Percentiles rank a stretch among this genome's conserved stretches.
Conservation (phyloP, 306 rosid species). For the Albizia julibrissin region DNA sequence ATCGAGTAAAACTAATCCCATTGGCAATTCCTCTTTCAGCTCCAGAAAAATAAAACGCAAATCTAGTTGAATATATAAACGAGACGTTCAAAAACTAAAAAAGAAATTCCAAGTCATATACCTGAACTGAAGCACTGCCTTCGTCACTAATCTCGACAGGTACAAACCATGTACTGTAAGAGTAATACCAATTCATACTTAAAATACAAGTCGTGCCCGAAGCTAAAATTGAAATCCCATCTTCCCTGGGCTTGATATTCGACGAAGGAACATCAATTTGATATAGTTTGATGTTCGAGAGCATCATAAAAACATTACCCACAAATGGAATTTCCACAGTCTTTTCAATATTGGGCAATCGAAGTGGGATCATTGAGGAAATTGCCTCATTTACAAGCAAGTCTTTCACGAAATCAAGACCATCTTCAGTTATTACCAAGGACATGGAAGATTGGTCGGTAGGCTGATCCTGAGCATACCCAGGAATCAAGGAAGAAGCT, state of each 20-base stretch:
- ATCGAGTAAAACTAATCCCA: conserved; percentile 17
- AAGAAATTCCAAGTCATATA: conserved; percentile 39
- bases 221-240: conserved; percentile 61
- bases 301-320: conserved; percentile 59
- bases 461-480: conserved; percentile 47
- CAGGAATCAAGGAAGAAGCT: conserved; percentile 36
- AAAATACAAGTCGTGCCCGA: conserved; percentile 72
- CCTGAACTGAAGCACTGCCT: conserved; percentile 79
- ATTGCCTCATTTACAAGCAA: conserved; percentile 61
- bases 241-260: conserved; percentile 54
- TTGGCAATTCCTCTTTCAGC: conserved; percentile 18
- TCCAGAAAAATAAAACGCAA: neutral
- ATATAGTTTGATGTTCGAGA: conserved; percentile 66
- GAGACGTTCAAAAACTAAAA: neutral
- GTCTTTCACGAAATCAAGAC: conserved; percentile 75
- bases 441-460: conserved; percentile 59
- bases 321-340: conserved; percentile 61
- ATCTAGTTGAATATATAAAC: neutral
- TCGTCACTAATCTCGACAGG: conserved; percentile 67
- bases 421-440: conserved; percentile 62
- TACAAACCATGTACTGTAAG: conserved; percentile 68
- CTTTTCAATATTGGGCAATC: conserved; percentile 60
- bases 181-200: conserved; percentile 81
- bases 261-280: conserved; percentile 65
- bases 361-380: conserved; percentile 70